Evolutionary conservation across 805 yeast genomes (phyloP).

Genomic region (Zygosaccharomyces bailii): DNA sequence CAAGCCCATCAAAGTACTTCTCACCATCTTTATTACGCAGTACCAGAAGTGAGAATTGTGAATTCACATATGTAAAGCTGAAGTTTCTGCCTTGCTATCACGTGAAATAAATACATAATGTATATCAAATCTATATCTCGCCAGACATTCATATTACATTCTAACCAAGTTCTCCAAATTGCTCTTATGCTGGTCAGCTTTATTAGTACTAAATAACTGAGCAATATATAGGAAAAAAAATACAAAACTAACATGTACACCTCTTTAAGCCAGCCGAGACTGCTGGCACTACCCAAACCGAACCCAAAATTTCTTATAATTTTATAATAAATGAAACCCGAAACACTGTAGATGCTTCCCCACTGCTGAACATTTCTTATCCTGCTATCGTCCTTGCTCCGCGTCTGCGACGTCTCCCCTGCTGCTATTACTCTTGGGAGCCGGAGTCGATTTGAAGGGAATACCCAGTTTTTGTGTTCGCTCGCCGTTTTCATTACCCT

Average conservation of each 20-base stretch:
- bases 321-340: neutral
- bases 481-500: conserved; percentile 2
- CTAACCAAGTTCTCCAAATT: too few species aligned
- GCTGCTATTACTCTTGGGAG: conserved; percentile 6
- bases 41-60: neutral
- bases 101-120: too few species aligned
- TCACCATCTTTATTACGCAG: neutral
- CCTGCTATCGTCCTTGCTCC: conserved; percentile 6
- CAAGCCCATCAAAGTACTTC: neutral
- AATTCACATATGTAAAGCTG: neutral
- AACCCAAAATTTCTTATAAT: conserved; percentile 2
- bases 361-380: neutral
- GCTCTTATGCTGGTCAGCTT: neutral
- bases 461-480: conserved; percentile 14
- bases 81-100: neutral
- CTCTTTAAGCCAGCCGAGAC: conserved; percentile 5
- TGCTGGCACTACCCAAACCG: conserved; percentile 7
- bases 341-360: neutral
- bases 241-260: conserved; percentile 8
- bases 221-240: conserved; percentile 2
- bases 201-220: neutral
- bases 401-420: conserved; percentile 3
- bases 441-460: conserved; percentile 13
- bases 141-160: too few species aligned
- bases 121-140: too few species aligned